These are phyloP conservation scores for Escovopsis sp. DNA, from an alignment of 2,329 filamentous ascomycete genomes.

Conservation along the genomic window DNA sequence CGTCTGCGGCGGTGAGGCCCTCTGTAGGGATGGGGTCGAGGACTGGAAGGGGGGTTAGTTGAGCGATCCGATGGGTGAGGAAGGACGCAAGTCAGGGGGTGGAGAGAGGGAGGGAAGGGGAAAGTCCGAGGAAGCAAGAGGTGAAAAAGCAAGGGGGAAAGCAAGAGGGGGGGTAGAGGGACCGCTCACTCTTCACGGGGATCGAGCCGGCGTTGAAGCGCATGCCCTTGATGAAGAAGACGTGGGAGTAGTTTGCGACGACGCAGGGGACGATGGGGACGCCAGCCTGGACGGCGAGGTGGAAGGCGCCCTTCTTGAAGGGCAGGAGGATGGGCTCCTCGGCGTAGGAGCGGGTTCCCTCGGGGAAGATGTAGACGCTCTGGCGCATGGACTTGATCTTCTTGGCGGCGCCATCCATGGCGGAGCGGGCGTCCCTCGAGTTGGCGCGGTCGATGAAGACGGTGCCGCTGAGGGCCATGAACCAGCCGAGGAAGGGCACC, in stretches of 20 bases:
- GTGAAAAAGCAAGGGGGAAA: not conserved
- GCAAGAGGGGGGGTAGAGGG: not conserved
- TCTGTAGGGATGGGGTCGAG: constrained; percentile 67
- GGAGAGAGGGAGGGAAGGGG: no score
- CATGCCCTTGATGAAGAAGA: constrained; percentile 48
- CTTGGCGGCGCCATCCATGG: constrained; percentile 68
- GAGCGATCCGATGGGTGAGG: no score
- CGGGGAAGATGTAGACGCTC: constrained; percentile 76
- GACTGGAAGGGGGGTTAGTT: constrained; percentile 31
- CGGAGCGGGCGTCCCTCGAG: constrained; percentile 62
- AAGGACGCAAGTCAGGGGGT: no score
- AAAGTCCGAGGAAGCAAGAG: no score
- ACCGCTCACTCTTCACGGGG: constrained; percentile 52
- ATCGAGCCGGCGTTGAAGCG: constrained; percentile 56
- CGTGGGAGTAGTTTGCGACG: constrained; percentile 62
- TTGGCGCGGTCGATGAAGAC: constrained; percentile 94
- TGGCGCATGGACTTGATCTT: constrained; percentile 61
- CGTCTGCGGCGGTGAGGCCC: constrained; percentile 57
- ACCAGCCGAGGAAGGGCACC: constrained; percentile 82
- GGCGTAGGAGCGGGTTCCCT: constrained; percentile 85
- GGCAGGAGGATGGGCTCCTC: constrained; percentile 67
- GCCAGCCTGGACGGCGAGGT: constrained; percentile 83
- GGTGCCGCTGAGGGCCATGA: constrained; percentile 74
- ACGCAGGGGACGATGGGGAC: constrained; percentile 85
- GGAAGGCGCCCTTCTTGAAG: constrained; percentile 99